These are phyloP conservation scores for Trichaptum fuscoviolaceum DNA, from an alignment of 768 basidiomycete genomes.

Conservation along the genomic window DNA sequence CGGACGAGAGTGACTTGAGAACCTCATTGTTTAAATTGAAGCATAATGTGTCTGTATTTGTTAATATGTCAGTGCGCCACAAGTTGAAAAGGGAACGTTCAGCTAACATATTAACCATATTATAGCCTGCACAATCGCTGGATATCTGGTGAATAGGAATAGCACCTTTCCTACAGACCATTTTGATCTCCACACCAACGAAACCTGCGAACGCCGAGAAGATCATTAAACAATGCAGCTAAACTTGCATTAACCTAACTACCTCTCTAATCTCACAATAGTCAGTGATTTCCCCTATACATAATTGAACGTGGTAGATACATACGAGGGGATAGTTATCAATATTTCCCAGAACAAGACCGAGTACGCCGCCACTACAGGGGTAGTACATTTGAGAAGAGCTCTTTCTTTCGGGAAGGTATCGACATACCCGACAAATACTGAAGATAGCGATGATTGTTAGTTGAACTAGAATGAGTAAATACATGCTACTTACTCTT, in stretches of 20 bases:
- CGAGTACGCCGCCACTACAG: not conserved
- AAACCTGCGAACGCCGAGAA: not conserved
- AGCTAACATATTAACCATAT: not conserved
- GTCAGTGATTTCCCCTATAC: not conserved
- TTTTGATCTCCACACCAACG: not conserved
- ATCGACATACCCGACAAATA: not conserved
- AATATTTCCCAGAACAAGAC: not conserved
- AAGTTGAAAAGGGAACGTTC: not conserved
- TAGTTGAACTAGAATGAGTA: not conserved
- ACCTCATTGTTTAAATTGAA: not conserved
- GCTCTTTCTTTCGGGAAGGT: not conserved
- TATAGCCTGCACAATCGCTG: not conserved
- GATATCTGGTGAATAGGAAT: not conserved
- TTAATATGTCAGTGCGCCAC: not conserved
- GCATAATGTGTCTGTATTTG: not conserved
- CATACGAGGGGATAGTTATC: not conserved
- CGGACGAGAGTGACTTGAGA: not conserved
- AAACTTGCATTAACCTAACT: not conserved
- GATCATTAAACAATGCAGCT: not conserved
- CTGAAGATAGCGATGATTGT: not conserved
- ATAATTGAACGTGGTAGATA: not conserved
- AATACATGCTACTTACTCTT: not conserved
- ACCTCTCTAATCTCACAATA: not conserved
- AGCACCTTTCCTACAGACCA: not conserved
- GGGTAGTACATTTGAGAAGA: not conserved